These are phyloP conservation scores for Fusarium mundagurra DNA, from an alignment of 2,329 filamentous ascomycete genomes.

Conservation along the genomic window DNA sequence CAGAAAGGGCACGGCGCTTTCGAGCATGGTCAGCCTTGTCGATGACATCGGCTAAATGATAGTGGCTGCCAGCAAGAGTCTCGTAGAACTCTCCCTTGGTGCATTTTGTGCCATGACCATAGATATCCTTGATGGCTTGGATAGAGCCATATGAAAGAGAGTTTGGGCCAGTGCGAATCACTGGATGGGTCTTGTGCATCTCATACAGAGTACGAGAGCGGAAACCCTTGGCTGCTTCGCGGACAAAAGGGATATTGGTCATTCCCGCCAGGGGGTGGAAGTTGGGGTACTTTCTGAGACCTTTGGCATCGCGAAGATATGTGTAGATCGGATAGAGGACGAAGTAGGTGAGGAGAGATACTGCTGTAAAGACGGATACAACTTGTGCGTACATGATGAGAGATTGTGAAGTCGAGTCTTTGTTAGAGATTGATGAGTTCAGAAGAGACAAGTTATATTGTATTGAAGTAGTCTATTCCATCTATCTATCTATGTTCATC, in stretches of 20 bases:
- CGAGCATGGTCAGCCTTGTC: slow-evolving; percentile 62
- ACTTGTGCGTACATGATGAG: slow-evolving; percentile 35
- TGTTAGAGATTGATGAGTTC: background rate
- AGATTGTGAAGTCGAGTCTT: background rate
- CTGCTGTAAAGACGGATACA: slow-evolving; percentile 10
- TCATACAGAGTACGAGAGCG: slow-evolving; percentile 58
- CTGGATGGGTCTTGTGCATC: slow-evolving; percentile 55
- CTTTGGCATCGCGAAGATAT: slow-evolving; percentile 51
- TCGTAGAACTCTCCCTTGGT: slow-evolving; percentile 60
- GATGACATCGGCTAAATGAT: slow-evolving; percentile 61
- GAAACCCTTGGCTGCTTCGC: slow-evolving; percentile 46
- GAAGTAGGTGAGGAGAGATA: slow-evolving; percentile 22
- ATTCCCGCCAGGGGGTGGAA: slow-evolving; percentile 38
- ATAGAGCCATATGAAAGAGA: slow-evolving; percentile 39
- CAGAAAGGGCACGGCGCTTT: slow-evolving; percentile 61
- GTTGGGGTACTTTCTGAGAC: slow-evolving; percentile 37
- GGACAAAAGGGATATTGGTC: slow-evolving; percentile 34
- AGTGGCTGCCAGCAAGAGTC: slow-evolving; percentile 57
- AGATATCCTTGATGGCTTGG: slow-evolving; percentile 48
- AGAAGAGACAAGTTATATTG: slow-evolving; percentile 9
- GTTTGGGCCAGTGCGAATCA: slow-evolving; percentile 44
- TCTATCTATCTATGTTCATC: background rate
- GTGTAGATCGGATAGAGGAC: slow-evolving; percentile 24
- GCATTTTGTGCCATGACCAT: slow-evolving; percentile 59
- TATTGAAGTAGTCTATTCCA: background rate